phyloP scores from a whole-genome alignment of 768 basidiomycete species.

The Mycena albidolilacea region DNA sequence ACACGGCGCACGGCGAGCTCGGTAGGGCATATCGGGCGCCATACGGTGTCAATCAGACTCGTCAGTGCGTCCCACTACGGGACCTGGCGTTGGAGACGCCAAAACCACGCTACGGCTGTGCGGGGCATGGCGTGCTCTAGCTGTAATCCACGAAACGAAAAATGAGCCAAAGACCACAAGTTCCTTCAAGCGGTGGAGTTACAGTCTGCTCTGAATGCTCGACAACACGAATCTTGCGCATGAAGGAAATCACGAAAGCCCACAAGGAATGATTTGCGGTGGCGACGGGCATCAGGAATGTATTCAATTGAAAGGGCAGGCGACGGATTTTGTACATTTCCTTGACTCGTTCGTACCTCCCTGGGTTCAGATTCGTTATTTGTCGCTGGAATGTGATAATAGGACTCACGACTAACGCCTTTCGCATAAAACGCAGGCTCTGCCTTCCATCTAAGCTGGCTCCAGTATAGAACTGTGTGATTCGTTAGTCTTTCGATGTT shows the following conservation, averaged over 20 bases:
- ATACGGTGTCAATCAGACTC: constrained; percentile 9
- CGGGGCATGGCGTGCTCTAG: constrained; percentile 12
- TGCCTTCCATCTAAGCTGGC: constrained; percentile 19
- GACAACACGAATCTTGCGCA: constrained; percentile 13
- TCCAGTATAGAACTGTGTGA: constrained; percentile 29
- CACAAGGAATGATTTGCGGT: constrained; percentile 24
- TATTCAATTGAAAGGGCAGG: constrained; percentile 18
- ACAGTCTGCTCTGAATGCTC: constrained; percentile 25
- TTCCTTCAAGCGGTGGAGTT: not conserved
- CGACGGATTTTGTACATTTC: constrained; percentile 25
- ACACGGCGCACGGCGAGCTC: constrained; percentile 20
- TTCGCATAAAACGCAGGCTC: constrained; percentile 30
- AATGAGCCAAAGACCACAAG: not conserved
- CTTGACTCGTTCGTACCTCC: constrained; percentile 23
- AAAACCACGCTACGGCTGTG: constrained; percentile 15
- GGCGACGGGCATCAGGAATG: constrained; percentile 11
- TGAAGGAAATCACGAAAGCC: constrained; percentile 24
- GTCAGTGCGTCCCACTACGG: constrained; percentile 23
- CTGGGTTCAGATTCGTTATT: not conserved
- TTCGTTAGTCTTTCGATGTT: not conserved
- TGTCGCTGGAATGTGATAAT: too few species aligned
- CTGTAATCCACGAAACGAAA: not conserved
- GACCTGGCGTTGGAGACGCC: constrained; percentile 18
- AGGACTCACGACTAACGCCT: constrained; percentile 7
- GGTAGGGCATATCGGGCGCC: constrained; percentile 19